Conservation (phyloP, 768 basidiomycete genomes). For the Tulasnella sp. region DNA sequence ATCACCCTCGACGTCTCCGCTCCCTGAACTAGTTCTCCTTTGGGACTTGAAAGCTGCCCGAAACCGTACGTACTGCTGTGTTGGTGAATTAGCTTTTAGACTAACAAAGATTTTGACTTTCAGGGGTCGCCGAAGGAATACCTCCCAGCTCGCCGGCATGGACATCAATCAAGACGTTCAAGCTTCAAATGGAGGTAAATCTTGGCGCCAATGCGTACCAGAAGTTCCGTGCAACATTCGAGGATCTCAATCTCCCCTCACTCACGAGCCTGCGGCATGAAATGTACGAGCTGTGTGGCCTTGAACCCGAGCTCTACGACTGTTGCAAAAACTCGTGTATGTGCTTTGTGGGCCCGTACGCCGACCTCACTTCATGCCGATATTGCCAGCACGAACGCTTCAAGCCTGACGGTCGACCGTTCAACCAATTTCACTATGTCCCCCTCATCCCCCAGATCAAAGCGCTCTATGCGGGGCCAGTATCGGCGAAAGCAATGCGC, state of each 20-base stretch:
- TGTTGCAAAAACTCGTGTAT: constrained; percentile 1
- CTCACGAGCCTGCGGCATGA: not conserved
- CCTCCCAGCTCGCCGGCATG: not conserved
- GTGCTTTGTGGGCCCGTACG: not conserved
- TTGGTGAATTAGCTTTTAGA: not conserved
- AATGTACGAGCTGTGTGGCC: not conserved
- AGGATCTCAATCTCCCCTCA: not conserved
- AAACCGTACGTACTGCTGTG: not conserved
- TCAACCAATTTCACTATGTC: constrained; percentile 6
- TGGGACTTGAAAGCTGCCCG: not conserved
- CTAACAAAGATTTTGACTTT: not conserved
- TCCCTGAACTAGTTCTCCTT: not conserved
- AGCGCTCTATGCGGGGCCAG: not conserved
- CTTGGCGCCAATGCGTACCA: not conserved
- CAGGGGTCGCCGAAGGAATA: not conserved
- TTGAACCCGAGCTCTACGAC: not conserved
- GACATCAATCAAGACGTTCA: not conserved
- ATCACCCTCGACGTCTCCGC: not conserved
- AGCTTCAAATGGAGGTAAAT: not conserved
- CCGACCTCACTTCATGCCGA: not conserved
- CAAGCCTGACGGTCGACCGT: not conserved
- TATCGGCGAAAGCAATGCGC: not conserved
- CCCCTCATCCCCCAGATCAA: not conserved
- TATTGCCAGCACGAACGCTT: not conserved
- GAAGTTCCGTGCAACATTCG: not conserved